Evolutionary conservation across 352 stramenopile species (phyloP), one percentile per base, ranked within the genome.

Genomic region (Phytophthora aleatoria): DNA sequence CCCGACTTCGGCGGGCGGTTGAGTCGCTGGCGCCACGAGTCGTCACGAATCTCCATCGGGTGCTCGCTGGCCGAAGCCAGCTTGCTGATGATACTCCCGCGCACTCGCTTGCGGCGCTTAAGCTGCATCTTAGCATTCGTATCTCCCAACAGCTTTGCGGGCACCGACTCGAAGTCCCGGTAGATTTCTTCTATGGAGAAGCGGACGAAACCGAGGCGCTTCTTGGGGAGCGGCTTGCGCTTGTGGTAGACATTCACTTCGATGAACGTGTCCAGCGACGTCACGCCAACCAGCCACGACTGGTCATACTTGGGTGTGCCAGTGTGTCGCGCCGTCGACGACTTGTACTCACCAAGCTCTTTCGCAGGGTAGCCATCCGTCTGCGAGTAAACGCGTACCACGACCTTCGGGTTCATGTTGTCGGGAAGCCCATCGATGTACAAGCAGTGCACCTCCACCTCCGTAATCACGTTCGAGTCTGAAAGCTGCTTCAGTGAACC

Each of bases 161-260:
- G 85, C 30, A 96, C 76, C 2, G 81, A 64, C 13, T 92, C 74
- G 50, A 94, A 96, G 31, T 94, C 77, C 36, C 83, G 83, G 58
- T 92, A 94, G 33, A 96, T 90, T n/a, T 96, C 83, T 42, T 96
- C 83, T 52, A 94, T 81, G 20, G 85, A 92, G 42, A 94, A 83
- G 4, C 77, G 74, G 42, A 94, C 63, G 55, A 73, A 86, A 4
- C 87, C 87, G 9, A 96, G 71, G 5, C 72, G 69, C 58, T 96
- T 96, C 59, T 92, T 91, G 30, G 83, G 77, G 33, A 94, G 38
- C n/a, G 87, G 87, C 68, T 93, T 93, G 33, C 87, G 85, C 64
- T 96, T 96, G 67, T 96, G 87, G 50, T 81, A 86, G 8, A 96
- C 81, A 50, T 85, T 79, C 5, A 96, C 63, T 38, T 94, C 84